phyloP scores from a whole-genome alignment of 2,329 filamentous ascomycete genomes.

The Cladosporium velox region DNA sequence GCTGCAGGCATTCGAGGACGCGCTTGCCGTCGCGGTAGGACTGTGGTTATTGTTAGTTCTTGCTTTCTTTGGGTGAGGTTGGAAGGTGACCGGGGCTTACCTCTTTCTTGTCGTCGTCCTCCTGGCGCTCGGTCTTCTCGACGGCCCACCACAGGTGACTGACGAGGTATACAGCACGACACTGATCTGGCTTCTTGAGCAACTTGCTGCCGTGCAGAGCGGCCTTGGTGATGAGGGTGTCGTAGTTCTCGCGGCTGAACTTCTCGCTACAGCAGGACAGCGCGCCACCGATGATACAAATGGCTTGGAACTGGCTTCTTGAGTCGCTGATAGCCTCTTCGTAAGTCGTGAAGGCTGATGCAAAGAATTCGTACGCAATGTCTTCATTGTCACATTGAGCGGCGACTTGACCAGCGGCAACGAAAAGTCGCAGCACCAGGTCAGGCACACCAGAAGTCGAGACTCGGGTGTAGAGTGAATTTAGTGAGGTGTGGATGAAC shows the following conservation, averaged over 20 bases:
- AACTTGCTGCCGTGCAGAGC: conserved; percentile 95
- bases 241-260: conserved; percentile 96
- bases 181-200: conserved; percentile 96
- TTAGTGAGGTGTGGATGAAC: conserved; percentile 88
- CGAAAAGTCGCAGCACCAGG: conserved; percentile 83
- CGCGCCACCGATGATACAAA: conserved; percentile 88
- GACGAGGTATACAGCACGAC: conserved; percentile 91
- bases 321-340: conserved; percentile 96
- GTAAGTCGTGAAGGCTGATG: conserved; percentile 96
- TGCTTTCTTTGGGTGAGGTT: neutral
- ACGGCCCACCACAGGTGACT: conserved; percentile 98
- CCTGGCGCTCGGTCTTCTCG: conserved; percentile 78
- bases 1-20: conserved; percentile 92
- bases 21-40: conserved; percentile 97
- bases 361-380: conserved; percentile 96
- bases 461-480: conserved; percentile 83
- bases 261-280: conserved; percentile 79
- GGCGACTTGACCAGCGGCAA: conserved; percentile 87
- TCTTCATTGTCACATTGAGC: conserved; percentile 92
- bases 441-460: conserved; percentile 73
- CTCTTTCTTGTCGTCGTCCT: conserved; percentile 35
- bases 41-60: conserved; percentile 49
- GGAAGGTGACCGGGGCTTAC: conserved; percentile 22
- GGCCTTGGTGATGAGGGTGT: conserved; percentile 96
- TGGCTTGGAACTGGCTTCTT: conserved; percentile 95